Evolutionary conservation across 352 stramenopile species (phyloP).

Genomic region (Elongisporangium anandrum): DNA sequence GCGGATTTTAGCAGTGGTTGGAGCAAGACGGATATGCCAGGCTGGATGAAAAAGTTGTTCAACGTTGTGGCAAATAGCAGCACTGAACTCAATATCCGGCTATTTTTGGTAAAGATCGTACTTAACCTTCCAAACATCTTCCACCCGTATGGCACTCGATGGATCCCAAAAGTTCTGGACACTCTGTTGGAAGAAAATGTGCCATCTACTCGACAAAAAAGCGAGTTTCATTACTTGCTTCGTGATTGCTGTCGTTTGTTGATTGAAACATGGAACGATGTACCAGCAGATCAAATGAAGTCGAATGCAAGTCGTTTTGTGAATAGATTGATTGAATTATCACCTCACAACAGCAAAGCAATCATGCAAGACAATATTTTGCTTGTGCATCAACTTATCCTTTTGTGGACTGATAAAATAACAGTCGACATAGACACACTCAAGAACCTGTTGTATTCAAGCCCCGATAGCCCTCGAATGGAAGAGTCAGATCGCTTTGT

Average conservation of each 20-base stretch:
- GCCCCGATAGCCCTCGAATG: slow-evolving; percentile 31
- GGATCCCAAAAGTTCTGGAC: slow-evolving; percentile 53
- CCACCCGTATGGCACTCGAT: slow-evolving; percentile 33
- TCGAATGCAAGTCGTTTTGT: slow-evolving; percentile 38
- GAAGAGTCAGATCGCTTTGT: slow-evolving; percentile 41
- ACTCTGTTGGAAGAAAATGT: slow-evolving; percentile 40
- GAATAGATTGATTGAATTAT: slow-evolving; percentile 51
- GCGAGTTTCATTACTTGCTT: slow-evolving; percentile 75
- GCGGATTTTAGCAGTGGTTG: slow-evolving; percentile 56
- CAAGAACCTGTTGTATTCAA: slow-evolving; percentile 26
- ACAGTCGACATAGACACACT: slow-evolving; percentile 35
- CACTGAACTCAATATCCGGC: slow-evolving; percentile 46
- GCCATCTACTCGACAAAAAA: slow-evolving; percentile 10
- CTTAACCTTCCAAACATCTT: slow-evolving; percentile 66
- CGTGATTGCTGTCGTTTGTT: slow-evolving; percentile 67
- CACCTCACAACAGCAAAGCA: slow-evolving; percentile 38
- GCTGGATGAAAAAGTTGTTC: slow-evolving; percentile 80
- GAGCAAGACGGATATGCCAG: slow-evolving; percentile 45
- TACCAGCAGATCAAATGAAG: slow-evolving; percentile 13
- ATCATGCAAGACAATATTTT: slow-evolving; percentile 70
- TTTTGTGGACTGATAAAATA: slow-evolving; percentile 45
- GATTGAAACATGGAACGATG: slow-evolving; percentile 45
- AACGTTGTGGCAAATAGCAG: slow-evolving; percentile 34
- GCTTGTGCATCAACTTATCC: slow-evolving; percentile 47
- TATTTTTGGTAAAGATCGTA: slow-evolving; percentile 73